A percentile compares a stretch with the other conserved stretches of the same genome.
These are phyloP conservation scores for Evansstolkia leycettana DNA, from an alignment of 495 filamentous ascomycete genomes.

Conservation along the genomic window DNA sequence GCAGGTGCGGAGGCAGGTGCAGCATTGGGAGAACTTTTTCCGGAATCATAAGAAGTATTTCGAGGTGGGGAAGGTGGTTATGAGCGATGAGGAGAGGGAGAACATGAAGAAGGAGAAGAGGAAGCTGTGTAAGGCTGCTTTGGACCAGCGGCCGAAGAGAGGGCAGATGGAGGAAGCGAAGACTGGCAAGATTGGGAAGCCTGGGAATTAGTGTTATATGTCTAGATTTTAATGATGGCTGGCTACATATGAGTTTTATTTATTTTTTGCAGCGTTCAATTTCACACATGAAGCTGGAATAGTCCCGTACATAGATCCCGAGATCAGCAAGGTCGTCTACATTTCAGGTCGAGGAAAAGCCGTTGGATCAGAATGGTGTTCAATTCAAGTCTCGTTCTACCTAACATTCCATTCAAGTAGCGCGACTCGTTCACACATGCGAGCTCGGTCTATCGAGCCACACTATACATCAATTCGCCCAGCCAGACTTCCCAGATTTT, in stretches of 20 bases:
- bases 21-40: constrained; percentile 55
- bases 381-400: constrained; percentile 13
- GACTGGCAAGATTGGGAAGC: not conserved
- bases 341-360: too few relatives aligned
- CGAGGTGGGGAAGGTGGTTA: constrained; percentile 52
- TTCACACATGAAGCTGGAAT: too few relatives aligned
- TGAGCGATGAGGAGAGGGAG: constrained; percentile 15
- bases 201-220: not conserved
- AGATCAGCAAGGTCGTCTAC: too few relatives aligned
- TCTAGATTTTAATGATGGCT: too few relatives aligned
- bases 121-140: constrained; percentile 36
- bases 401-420: constrained; percentile 14
- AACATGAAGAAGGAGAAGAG: constrained; percentile 17
- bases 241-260: too few relatives aligned
- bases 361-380: not conserved
- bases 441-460: constrained; percentile 19
- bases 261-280: too few relatives aligned
- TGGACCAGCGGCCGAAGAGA: constrained; percentile 28
- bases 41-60: constrained; percentile 61
- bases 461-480: constrained; percentile 29
- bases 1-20: constrained; percentile 30
- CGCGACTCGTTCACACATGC: constrained; percentile 20
- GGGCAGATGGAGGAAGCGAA: constrained; percentile 11
- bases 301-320: too few relatives aligned
- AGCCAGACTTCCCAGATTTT: constrained; percentile 28